Evolutionary conservation across 2,329 filamentous ascomycete species (phyloP), one percentile per base, ranked within the genome.

Genomic region (Madurella fahalii): DNA sequence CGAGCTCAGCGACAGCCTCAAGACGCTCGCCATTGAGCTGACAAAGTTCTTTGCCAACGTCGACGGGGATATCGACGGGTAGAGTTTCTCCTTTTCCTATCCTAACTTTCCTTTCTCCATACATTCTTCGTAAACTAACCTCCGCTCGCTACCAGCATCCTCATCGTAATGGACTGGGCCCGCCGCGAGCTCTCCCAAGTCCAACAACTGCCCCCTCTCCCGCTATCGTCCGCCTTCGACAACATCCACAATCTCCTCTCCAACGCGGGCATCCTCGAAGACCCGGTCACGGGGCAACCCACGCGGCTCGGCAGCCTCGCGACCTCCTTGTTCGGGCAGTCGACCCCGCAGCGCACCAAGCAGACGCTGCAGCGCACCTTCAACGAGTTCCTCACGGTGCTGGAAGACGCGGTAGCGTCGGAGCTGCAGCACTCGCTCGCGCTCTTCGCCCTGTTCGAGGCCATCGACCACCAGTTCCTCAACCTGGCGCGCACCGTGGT

Each of bases 131-230:
- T 8, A 11, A 13, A 8, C 17, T 31, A 2, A 31, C 44, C 32
- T 20, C 43, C 34, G 9, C 25, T 20, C 15, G 5, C 9, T 34
- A 31, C 20, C 47, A 86, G 87, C 57, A 95, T 96, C 62, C 79
- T 97, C 37, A 87, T 94, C 57, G 90, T 95, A 49, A 96, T 97
- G 91, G 90, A 96, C 68, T 96, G 93, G 93, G 89, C 90, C 13
- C 87, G 87, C 66, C 85, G 91, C 61, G 91, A 96, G 69, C 82
- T 97, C 13, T 78, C 84, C 57, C 84, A 85, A 44, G 75, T 94
- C 53, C 81, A 84, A 58, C 77, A 77, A 18, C 74, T 80, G 17
- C 82, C 84, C 7, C 79, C 81, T 1, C 82, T 80, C 42, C 80
- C 84, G 2, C 73, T 95, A 18, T 82, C 86, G 16, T 83, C 84